Percentiles rank a stretch among this genome's conserved stretches.
Conservation (phyloP, 1,284 basidiomycete genomes). For the Sanghuangporus weigelae region DNA sequence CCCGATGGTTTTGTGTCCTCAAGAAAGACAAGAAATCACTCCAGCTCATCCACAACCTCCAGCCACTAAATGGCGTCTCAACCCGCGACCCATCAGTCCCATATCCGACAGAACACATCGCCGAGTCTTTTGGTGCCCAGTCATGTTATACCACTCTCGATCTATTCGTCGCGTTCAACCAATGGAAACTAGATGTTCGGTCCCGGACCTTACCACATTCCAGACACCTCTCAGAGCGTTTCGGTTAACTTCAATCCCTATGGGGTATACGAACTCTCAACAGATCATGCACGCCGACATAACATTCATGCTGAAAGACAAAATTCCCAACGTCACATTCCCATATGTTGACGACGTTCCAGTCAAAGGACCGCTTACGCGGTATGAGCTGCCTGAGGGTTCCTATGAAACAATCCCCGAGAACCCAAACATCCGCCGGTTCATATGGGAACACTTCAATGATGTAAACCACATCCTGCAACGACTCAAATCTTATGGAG, state of each 20-base stretch:
- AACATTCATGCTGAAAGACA: conserved; percentile 27
- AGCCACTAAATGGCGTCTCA: conserved; percentile 24
- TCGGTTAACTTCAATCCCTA: conserved; percentile 28
- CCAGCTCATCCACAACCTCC: conserved; percentile 28
- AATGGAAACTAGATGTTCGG: conserved; percentile 17
- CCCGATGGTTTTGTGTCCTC: conserved; percentile 36
- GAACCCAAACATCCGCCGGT: conserved; percentile 31
- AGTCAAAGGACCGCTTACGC: conserved; percentile 15
- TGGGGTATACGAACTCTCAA: conserved; percentile 33
- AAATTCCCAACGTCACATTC: conserved; percentile 23
- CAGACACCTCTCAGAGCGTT: conserved; percentile 27
- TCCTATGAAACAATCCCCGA: conserved; percentile 25
- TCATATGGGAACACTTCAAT: conserved; percentile 30
- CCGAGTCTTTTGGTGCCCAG: conserved; percentile 27
- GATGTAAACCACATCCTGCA: conserved; percentile 22
- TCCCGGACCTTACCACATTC: conserved; percentile 23
- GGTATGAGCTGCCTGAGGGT: conserved; percentile 22
- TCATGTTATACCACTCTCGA: conserved; percentile 29
- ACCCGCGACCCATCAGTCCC: conserved; percentile 28
- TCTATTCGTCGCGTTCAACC: too few relatives aligned
- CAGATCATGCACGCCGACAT: conserved; percentile 33
- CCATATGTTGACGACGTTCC: conserved; percentile 20
- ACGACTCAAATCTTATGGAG: conserved; percentile 19
- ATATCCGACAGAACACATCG: conserved; percentile 31
- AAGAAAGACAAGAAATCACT: conserved; percentile 29